phyloP scores from a whole-genome alignment of 331 rosid genomes.

The Telfairia occidentalis region DNA sequence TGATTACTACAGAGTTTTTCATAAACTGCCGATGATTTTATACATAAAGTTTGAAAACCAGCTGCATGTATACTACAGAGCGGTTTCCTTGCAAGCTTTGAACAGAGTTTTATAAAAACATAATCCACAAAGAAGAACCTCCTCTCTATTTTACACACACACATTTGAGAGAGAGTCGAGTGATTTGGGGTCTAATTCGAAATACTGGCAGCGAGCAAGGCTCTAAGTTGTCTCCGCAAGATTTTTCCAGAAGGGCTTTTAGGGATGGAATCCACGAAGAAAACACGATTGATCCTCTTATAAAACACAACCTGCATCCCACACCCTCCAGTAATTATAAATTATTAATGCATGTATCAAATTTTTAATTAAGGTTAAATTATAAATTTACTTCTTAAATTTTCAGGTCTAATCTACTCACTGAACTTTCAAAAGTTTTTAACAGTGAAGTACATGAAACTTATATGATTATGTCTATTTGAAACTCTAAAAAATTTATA shows the following conservation, averaged over 20 bases:
- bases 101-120: background rate
- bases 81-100: background rate
- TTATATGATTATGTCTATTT: no score
- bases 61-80: background rate
- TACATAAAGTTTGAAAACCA: background rate
- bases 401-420: no score
- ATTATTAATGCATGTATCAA: background rate
- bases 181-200: background rate
- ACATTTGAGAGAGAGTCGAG: background rate
- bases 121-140: background rate
- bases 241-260: slow-evolving; percentile 83
- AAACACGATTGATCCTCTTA: slow-evolving; percentile 57
- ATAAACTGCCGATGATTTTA: background rate
- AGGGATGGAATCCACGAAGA: slow-evolving; percentile 60
- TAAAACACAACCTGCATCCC: slow-evolving; percentile 67
- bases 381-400: background rate
- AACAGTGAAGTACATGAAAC: no score
- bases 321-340: background rate
- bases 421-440: no score
- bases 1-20: no score
- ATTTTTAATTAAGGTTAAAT: background rate
- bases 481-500: no score
- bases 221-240: slow-evolving; percentile 53
- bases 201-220: slow-evolving; percentile 22
- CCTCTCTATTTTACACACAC: background rate